Evolutionary conservation across 371 early-diverging fungal genomes (phyloP), one percentile per base, ranked within the genome.

Genomic region (Mortierella sp.): DNA sequence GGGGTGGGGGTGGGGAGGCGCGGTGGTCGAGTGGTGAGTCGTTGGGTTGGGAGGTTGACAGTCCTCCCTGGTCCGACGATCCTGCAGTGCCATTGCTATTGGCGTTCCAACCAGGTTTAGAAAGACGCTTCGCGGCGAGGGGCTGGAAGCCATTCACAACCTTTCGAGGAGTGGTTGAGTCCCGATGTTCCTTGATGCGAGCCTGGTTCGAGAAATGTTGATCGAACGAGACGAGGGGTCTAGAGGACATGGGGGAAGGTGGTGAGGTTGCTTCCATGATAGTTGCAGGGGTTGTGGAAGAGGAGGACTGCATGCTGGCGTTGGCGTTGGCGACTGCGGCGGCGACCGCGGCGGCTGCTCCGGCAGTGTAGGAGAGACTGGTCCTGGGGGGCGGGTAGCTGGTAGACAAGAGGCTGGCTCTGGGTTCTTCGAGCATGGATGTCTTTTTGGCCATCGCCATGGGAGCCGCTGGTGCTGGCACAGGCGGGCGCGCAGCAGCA

Each of bases 101-200:
- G 8, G 59, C 69, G 16, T 81, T 75, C 57, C 78, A 26, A 6
- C 86, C 86, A 13, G 86, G 86, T 37, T 81, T 81, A 5, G 86
- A 85, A 16, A 85, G 79, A 14, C 86, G 86, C 51, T 85, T 85
- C 34, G 86, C 86, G 2, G 86, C 86, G 31, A 85, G 50, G 26
- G 86, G 86, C 40, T 85, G 86, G 70, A 85, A 85, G 9, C 86
- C 86, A 48, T 78, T 85, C 21, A 81, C 77, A 28, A 84, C 81
- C 53, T 81, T 85, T 2, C 82, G 67, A 21, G 86, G 81, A 1
- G 73, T 76, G 13, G 81, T 78, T 19, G 72, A 44, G 46, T 85
- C 81, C 0, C 82, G 73, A 44, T 76, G 67, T 4, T 78, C 78
- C 50, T 57, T 75, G 69, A 78, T 81, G 37, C 73, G 79, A 37